phyloP scores from a whole-genome alignment of 306 rosid genomes.

The Geum urbanum region DNA sequence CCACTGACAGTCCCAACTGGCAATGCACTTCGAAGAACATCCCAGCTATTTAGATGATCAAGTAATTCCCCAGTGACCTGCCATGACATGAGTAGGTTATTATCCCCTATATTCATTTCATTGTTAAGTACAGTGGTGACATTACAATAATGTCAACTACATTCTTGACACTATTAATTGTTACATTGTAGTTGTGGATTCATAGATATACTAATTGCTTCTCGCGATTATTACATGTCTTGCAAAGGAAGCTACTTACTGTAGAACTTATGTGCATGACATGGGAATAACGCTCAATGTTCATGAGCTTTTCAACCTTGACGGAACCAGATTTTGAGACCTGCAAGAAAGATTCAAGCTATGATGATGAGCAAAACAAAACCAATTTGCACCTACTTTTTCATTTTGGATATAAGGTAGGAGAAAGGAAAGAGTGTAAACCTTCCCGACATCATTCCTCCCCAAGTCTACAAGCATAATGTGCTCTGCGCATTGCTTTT shows the following conservation, averaged over 20 bases:
- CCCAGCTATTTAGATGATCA: constrained; percentile 82
- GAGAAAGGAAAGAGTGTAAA: constrained; percentile 29
- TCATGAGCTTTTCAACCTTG: constrained; percentile 81
- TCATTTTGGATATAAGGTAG: neutral
- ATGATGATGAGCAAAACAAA: neutral
- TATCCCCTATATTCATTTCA: constrained; percentile 7
- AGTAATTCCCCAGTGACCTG: constrained; percentile 87
- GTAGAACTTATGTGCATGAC: constrained; percentile 99
- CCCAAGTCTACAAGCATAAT: constrained; percentile 95
- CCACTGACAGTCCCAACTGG: constrained; percentile 99
- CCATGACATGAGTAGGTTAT: constrained; percentile 24
- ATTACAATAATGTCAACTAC: neutral
- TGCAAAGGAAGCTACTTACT: constrained; percentile 46
- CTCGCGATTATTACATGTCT: neutral
- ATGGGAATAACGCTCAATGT: constrained; percentile 91
- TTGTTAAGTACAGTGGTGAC: neutral
- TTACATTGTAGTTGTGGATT: no score
- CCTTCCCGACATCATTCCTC: constrained; percentile 97
- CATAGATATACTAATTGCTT: neutral
- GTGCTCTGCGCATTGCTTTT: constrained; percentile 91
- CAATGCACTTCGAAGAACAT: constrained; percentile 79
- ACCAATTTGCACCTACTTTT: neutral
- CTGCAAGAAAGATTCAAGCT: constrained; percentile 38
- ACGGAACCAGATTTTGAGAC: constrained; percentile 92
- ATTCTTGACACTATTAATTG: neutral